A percentile compares a stretch with the other conserved stretches of the same genome.
Evolutionary conservation across 2,329 filamentous ascomycete species (phyloP).

Genomic region (Ascochyta rabiei): DNA sequence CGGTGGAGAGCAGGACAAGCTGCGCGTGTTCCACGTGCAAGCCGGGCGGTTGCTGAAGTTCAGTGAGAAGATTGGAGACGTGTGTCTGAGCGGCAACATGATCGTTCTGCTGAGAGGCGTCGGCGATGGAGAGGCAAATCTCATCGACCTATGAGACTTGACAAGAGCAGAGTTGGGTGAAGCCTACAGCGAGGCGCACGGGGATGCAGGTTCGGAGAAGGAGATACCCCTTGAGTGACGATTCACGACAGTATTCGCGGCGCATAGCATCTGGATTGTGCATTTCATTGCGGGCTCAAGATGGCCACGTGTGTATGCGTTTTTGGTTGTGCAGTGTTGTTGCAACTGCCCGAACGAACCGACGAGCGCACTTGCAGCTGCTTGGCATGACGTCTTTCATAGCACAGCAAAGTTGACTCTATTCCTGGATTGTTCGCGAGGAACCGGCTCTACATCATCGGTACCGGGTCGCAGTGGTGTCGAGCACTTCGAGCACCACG

Average conservation of each 20-base stretch:
- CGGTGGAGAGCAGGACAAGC: conserved; percentile 74
- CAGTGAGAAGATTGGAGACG: conserved; percentile 78
- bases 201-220: conserved; percentile 1
- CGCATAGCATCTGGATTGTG: not conserved
- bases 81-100: conserved; percentile 81
- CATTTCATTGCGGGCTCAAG: not conserved
- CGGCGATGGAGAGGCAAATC: conserved; percentile 74
- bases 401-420: not conserved
- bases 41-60: conserved; percentile 86
- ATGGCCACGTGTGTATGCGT: too few relatives aligned
- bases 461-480: conserved; percentile 2
- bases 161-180: not conserved
- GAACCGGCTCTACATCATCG: not conserved
- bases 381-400: not conserved
- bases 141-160: conserved; percentile 61
- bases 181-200: not conserved
- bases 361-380: not conserved
- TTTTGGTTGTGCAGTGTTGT: not conserved
- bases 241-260: not conserved
- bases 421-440: not conserved
- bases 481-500: conserved; percentile 31
- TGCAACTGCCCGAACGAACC: not conserved
- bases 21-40: conserved; percentile 93
- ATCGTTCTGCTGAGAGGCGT: conserved; percentile 87
- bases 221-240: conserved; percentile 21